A percentile compares a stretch with the other conserved stretches of the same genome.
phyloP scores from a whole-genome alignment of 2,329 filamentous ascomycete species.

The Cladosporium sp. region DNA sequence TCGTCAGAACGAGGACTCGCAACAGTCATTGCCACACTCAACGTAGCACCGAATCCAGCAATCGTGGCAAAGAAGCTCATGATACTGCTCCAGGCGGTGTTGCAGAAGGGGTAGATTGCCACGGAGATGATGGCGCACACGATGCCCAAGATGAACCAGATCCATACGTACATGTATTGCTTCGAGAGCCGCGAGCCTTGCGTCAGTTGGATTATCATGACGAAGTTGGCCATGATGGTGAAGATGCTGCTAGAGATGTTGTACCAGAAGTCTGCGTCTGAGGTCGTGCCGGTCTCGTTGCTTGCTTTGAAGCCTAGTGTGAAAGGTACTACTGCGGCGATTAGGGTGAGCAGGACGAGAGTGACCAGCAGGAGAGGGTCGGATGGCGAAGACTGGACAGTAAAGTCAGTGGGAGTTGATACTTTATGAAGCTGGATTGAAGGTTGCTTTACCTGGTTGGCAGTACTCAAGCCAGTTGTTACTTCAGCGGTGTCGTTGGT shows the following conservation, averaged over 20 bases:
- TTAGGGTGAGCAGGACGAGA: background rate
- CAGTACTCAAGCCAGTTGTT: too few species aligned
- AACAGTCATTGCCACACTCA: conserved; percentile 9
- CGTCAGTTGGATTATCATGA: background rate
- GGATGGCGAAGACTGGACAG: too few species aligned
- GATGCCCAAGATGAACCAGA: background rate
- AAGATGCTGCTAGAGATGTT: conserved; percentile 11
- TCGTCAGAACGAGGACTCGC: background rate
- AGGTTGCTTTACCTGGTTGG: too few species aligned
- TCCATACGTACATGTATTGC: background rate
- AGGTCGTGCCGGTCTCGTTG: background rate
- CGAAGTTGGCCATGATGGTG: conserved; percentile 10
- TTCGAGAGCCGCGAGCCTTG: background rate
- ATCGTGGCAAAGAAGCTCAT: conserved; percentile 6
- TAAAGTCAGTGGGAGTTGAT: too few species aligned
- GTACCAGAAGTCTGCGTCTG: conserved; percentile 13
- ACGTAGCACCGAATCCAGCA: conserved; percentile 11
- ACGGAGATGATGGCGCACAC: background rate
- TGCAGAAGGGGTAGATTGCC: background rate
- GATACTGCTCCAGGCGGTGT: conserved; percentile 5
- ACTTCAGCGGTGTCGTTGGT: too few species aligned
- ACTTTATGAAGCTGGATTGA: too few species aligned
- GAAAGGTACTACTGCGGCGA: background rate
- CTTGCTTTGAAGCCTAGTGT: background rate
- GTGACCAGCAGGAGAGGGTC: background rate